Evolutionary conservation across 768 basidiomycete species (phyloP).

Genomic region (Fomitopsis serialis): DNA sequence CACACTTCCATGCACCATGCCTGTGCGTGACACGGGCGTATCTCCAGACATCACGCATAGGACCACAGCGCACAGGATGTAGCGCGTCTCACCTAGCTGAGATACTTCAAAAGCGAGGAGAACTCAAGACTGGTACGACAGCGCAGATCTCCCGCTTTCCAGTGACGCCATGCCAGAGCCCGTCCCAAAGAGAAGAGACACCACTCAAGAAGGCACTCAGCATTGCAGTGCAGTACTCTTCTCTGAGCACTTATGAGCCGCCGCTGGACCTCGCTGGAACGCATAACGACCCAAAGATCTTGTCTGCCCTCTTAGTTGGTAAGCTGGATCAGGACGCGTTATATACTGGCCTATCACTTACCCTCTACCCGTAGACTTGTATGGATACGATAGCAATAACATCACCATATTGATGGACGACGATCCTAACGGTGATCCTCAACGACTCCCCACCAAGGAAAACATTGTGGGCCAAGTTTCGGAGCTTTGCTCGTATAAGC

Average conservation of each 20-base stretch:
- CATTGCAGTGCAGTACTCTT: slow-evolving; percentile 8
- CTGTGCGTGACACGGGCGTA: too few relatives aligned
- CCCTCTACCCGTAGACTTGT: slow-evolving; percentile 31
- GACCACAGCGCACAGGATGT: too few relatives aligned
- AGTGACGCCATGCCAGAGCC: too few relatives aligned
- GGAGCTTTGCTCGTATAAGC: not conserved
- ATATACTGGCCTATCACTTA: too few relatives aligned
- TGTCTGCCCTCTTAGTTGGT: slow-evolving; percentile 33
- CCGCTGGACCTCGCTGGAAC: slow-evolving; percentile 25
- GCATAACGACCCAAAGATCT: slow-evolving; percentile 32
- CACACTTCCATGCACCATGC: too few relatives aligned
- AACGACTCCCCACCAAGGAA: slow-evolving; percentile 34
- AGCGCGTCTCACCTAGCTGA: too few relatives aligned
- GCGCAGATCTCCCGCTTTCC: too few relatives aligned
- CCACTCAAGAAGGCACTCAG: not conserved
- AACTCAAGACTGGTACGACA: too few relatives aligned
- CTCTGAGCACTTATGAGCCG: not conserved
- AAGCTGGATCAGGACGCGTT: slow-evolving; percentile 7
- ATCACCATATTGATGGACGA: slow-evolving; percentile 42
- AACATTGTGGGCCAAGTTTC: slow-evolving; percentile 36
- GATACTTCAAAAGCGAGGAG: too few relatives aligned
- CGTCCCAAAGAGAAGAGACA: too few relatives aligned
- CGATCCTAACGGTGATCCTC: slow-evolving; percentile 9
- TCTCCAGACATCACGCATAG: too few relatives aligned
- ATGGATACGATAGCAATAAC: slow-evolving; percentile 32